Conservation (phyloP, 805 yeast genomes). For the Hanseniaspora lachancei region DNA sequence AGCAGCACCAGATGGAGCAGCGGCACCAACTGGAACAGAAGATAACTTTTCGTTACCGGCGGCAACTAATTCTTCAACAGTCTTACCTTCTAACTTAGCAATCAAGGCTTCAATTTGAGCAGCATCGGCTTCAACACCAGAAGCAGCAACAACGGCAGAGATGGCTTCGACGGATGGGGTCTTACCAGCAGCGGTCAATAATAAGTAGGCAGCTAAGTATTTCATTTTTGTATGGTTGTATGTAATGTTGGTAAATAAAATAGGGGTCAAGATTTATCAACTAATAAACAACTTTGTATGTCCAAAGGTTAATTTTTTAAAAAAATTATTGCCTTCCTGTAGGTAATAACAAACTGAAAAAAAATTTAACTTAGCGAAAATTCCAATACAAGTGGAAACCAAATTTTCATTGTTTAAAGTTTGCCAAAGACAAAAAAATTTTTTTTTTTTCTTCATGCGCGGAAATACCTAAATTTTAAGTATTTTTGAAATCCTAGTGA, state of each 20-base stretch:
- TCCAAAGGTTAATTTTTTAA: too few relatives aligned
- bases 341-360: too few relatives aligned
- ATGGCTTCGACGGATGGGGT: constrained; percentile 89
- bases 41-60: constrained; percentile 95
- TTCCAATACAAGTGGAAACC: too few relatives aligned
- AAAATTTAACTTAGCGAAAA: too few relatives aligned
- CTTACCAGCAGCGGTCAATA: constrained; percentile 94
- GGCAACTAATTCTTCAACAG: constrained; percentile 76
- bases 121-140: constrained; percentile 91
- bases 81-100: constrained; percentile 84
- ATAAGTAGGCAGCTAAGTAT: constrained; percentile 99
- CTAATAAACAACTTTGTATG: too few relatives aligned
- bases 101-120: constrained; percentile 70
- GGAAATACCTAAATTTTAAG: too few relatives aligned
- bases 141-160: constrained; percentile 78
- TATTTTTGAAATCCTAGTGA: not conserved
- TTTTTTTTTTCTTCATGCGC: too few relatives aligned
- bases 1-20: constrained; percentile 69
- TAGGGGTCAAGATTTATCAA: not conserved
- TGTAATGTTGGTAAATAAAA: not conserved
- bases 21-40: constrained; percentile 95
- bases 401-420: too few relatives aligned
- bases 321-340: too few relatives aligned
- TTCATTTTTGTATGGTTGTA: constrained; percentile 40
- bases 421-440: too few relatives aligned